These are phyloP conservation scores for Monilinia fructicola DNA, from an alignment of 2,329 filamentous ascomycete species.

Conservation along the genomic window DNA sequence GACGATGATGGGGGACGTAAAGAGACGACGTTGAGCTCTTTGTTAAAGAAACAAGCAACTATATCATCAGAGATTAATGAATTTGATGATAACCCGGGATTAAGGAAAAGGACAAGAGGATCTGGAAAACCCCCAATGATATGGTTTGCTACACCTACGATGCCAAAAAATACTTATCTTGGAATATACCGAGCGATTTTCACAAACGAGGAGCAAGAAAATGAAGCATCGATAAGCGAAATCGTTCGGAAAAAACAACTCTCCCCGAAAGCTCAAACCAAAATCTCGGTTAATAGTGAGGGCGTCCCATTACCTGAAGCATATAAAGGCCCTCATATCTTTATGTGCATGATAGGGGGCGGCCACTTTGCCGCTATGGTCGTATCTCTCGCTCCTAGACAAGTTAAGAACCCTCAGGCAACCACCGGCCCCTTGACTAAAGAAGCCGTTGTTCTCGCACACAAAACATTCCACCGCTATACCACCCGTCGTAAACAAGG, in stretches of 20 bases:
- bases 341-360: slow-evolving; percentile 97
- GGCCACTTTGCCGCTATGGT: slow-evolving; percentile 98
- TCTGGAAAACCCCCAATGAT: slow-evolving; percentile 72
- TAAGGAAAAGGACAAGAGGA: slow-evolving; percentile 52
- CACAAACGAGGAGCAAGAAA: slow-evolving; percentile 66
- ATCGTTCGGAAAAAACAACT: slow-evolving; percentile 77
- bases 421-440: slow-evolving; percentile 71
- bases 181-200: slow-evolving; percentile 86
- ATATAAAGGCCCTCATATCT: slow-evolving; percentile 78
- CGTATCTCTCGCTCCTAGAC: slow-evolving; percentile 79
- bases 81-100: slow-evolving; percentile 49
- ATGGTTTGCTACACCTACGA: slow-evolving; percentile 76
- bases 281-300: slow-evolving; percentile 55
- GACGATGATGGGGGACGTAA: slow-evolving; percentile 57
- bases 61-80: slow-evolving; percentile 52
- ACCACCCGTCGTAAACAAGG: slow-evolving; percentile 95
- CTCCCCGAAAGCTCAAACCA: slow-evolving; percentile 54
- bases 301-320: slow-evolving; percentile 54
- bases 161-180: slow-evolving; percentile 77
- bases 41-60: slow-evolving; percentile 81
- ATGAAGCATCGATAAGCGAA: slow-evolving; percentile 60
- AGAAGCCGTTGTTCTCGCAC: slow-evolving; percentile 83
- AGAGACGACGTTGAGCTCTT: slow-evolving; percentile 69
- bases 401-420: slow-evolving; percentile 59
- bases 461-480: slow-evolving; percentile 98